Evolutionary conservation across 2,329 filamentous ascomycete species (phyloP), one percentile per base, ranked within the genome.

Genomic region (Chrysosporium queenslandicum): DNA sequence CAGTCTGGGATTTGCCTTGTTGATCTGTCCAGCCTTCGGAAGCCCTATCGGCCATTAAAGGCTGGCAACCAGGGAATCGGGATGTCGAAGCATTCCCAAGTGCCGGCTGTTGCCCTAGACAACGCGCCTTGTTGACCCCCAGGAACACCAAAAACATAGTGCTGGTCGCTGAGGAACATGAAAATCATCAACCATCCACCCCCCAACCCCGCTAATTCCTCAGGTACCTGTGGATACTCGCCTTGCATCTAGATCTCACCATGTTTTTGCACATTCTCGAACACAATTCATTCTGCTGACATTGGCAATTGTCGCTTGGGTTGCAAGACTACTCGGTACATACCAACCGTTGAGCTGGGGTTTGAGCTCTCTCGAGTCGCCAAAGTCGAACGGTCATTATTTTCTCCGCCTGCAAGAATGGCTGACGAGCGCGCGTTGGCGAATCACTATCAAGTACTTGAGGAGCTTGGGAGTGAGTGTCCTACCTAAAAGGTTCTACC

Each of bases 381-480:
- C 14, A 18, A 32, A 40, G 3, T 11, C 11, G 2, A 11, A 4
- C 34, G 8, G 20, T 6, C 5, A 25, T 18, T n/a, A n/a, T 25
- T n/a, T 16, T 29, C 30, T 11, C 11, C 23, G 12, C 36, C 25
- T 7, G 48, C 57, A 64, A 65, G 55, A 54, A 71, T 71, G 69
- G 66, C 63, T 52, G 70, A 69, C 53, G 69, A 71, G 54, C 55
- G 58, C 57, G 77, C 75, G 59, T 83, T 94, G 75, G 86, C 90
- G 62, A 83, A 83, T 64, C 85, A 87, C 66, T 98, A 95, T 71
- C 87, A 95, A 72, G 86, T 97, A 68, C 79, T 97, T 63, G 91
- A 97, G 76, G 92, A 97, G 75, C 78, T 97, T 63, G 91, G 91
- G 64, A 90, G 90, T 94, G 75, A 74, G 87, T 81, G 39, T 55